Evolutionary conservation across 1,284 basidiomycete genomes (phyloP).

Genomic region (Mycena sp.): DNA sequence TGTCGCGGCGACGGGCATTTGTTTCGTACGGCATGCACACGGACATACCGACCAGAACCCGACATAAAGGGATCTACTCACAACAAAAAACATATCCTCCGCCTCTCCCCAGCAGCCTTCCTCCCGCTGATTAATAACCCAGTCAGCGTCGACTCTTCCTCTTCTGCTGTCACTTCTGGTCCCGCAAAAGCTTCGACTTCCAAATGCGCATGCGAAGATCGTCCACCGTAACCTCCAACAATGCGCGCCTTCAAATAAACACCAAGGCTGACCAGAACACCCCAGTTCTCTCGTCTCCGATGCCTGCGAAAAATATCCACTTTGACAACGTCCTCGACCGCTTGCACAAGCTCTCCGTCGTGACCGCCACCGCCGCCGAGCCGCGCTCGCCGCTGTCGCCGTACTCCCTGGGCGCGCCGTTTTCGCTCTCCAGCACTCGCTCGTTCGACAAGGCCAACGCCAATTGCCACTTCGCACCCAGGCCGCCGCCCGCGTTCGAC

Average conservation of each 20-base stretch:
- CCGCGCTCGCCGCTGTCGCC: constrained; percentile 25
- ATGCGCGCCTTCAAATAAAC: neutral
- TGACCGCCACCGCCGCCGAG: too few species aligned
- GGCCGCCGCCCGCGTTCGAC: constrained; percentile 36
- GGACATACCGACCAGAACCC: neutral
- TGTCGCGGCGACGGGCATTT: constrained; percentile 4
- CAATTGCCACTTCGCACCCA: constrained; percentile 34
- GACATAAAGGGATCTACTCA: neutral
- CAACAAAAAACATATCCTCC: neutral
- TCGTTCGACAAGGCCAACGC: constrained; percentile 40
- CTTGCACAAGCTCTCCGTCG: constrained; percentile 35
- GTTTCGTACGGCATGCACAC: neutral
- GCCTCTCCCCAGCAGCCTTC: neutral
- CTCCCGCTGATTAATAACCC: neutral
- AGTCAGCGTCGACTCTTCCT: neutral
- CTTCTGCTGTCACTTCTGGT: neutral
- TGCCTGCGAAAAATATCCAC: constrained; percentile 5
- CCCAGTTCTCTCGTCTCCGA: neutral
- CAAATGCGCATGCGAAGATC: neutral
- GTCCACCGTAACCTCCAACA: neutral
- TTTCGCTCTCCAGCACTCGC: constrained; percentile 34
- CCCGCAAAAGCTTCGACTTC: neutral
- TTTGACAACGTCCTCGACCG: constrained; percentile 37
- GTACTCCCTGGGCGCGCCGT: constrained; percentile 34
- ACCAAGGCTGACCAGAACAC: constrained; percentile 6